Evolutionary conservation across 2,329 filamentous ascomycete genomes (phyloP).

Genomic region (Pseudogymnoascus sp.): DNA sequence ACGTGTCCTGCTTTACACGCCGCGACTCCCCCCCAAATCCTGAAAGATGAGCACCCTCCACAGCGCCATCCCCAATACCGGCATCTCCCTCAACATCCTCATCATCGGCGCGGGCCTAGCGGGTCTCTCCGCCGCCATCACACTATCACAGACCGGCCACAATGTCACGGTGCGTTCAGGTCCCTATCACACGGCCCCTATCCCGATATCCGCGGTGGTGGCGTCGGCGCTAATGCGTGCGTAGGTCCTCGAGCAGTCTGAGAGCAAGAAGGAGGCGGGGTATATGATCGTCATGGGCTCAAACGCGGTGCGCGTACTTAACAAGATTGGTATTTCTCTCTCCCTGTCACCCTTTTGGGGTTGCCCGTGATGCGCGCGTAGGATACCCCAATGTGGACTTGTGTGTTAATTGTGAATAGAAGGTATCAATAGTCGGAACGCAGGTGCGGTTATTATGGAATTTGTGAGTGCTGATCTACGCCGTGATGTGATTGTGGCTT

Average conservation of each 20-base stretch:
- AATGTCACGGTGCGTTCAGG: conserved; percentile 25
- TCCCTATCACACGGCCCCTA: neutral
- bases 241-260: neutral
- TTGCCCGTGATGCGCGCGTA: neutral
- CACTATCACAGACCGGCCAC: conserved; percentile 18
- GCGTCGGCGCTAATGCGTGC: neutral
- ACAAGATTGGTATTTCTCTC: neutral
- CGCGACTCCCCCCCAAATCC: neutral
- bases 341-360: neutral
- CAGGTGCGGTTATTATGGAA: neutral
- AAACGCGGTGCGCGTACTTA: neutral
- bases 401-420: neutral
- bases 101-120: conserved; percentile 32
- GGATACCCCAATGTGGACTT: neutral
- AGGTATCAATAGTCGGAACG: neutral
- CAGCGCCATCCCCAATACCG: neutral
- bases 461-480: neutral
- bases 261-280: neutral
- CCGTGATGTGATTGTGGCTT: neutral
- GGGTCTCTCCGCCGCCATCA: conserved; percentile 30
- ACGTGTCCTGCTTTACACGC: neutral
- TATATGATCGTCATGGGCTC: conserved; percentile 4
- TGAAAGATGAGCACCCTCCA: neutral
- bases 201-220: neutral
- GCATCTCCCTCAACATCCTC: conserved; percentile 14